Evolutionary conservation across 2,329 filamentous ascomycete genomes (phyloP).

Genomic region (Claviceps fusiformis): DNA sequence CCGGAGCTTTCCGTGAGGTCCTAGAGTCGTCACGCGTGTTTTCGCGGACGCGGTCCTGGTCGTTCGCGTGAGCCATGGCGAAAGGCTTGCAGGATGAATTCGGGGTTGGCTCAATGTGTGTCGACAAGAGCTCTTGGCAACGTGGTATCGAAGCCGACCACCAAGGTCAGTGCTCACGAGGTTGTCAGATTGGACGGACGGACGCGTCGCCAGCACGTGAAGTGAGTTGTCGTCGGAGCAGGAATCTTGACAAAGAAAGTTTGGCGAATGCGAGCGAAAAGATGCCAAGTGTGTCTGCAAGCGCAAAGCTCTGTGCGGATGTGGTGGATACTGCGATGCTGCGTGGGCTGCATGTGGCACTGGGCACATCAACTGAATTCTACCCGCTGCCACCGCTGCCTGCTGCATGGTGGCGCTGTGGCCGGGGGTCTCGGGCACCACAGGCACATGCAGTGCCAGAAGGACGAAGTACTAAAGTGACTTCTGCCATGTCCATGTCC

Average conservation of each 20-base stretch:
- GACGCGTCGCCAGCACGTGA: neutral
- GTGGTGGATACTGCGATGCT: too few relatives aligned
- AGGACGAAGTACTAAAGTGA: too few relatives aligned
- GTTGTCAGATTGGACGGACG: neutral
- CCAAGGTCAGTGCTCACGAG: slow-evolving; percentile 5
- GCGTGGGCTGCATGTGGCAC: too few relatives aligned
- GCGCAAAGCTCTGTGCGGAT: neutral
- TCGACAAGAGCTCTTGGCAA: neutral
- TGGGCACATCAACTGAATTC: neutral
- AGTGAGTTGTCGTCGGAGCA: neutral
- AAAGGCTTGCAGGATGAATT: neutral
- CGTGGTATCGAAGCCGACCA: neutral
- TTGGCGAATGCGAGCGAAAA: neutral
- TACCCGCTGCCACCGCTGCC: neutral
- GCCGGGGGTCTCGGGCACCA: neutral
- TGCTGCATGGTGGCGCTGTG: neutral
- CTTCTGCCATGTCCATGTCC: too few relatives aligned
- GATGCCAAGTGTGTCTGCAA: neutral
- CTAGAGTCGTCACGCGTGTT: slow-evolving; percentile 9
- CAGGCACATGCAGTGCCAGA: too few relatives aligned
- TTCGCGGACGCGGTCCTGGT: slow-evolving; percentile 8
- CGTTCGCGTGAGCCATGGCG: slow-evolving; percentile 16
- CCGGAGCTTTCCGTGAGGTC: slow-evolving; percentile 10
- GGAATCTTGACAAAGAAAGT: neutral
- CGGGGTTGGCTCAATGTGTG: neutral